Evolutionary conservation across 805 yeast species (phyloP).

Genomic region (Grigorovia yakushimaensis): DNA sequence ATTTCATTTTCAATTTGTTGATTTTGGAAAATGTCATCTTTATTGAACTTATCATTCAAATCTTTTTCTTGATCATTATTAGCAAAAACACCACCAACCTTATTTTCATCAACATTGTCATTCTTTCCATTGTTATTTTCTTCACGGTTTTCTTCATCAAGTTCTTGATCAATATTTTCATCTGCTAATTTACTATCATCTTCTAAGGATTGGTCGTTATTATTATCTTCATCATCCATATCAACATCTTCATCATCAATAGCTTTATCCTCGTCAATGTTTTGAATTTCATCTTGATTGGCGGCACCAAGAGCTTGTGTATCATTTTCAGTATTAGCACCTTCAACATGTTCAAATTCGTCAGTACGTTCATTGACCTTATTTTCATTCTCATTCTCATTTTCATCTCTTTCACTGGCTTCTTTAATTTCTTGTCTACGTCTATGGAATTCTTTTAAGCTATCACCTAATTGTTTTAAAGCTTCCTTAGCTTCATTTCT

Average conservation of each 20-base stretch:
- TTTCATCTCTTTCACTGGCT: constrained; percentile 42
- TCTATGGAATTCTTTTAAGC: constrained; percentile 83
- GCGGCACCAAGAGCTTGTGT: constrained; percentile 94
- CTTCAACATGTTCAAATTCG: constrained; percentile 76
- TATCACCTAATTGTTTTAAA: constrained; percentile 81
- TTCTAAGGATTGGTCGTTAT: constrained; percentile 23
- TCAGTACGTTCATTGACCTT: constrained; percentile 64
- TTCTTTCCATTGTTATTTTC: too few relatives aligned
- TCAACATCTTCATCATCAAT: constrained; percentile 57
- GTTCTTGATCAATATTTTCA: constrained; percentile 16
- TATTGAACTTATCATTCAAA: constrained; percentile 3
- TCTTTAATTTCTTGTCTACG: constrained; percentile 82
- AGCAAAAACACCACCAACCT: constrained; percentile 40
- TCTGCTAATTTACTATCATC: constrained; percentile 12
- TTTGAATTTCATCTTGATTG: constrained; percentile 63
- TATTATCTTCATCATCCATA: constrained; percentile 27
- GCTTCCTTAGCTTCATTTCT: constrained; percentile 66
- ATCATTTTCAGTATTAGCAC: constrained; percentile 64
- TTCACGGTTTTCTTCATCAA: too few relatives aligned
- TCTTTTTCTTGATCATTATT: constrained; percentile 33
- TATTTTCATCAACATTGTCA: constrained; percentile 25
- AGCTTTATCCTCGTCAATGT: constrained; percentile 70
- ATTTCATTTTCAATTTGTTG: constrained; percentile 22
- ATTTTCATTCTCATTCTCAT: constrained; percentile 36
- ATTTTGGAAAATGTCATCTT: constrained; percentile 10